Evolutionary conservation across 164 flowering plant species (phyloP).

Genomic region (Malania oleifera): DNA sequence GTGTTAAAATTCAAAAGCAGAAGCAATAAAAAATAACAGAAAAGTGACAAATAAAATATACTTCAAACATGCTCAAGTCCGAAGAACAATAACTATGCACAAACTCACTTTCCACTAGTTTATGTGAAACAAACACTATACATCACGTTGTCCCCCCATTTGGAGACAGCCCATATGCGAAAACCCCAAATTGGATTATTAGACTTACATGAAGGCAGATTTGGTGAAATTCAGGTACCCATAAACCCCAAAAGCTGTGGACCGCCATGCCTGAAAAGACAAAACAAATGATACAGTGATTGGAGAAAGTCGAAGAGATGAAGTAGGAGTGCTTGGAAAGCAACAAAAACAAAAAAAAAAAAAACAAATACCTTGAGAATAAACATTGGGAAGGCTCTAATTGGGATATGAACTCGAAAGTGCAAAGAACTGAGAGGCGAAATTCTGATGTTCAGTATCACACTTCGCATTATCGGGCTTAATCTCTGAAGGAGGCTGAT

Average conservation of each 20-base stretch:
- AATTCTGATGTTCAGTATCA: background rate
- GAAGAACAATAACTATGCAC: too few relatives aligned
- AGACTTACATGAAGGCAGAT: constrained; percentile 66
- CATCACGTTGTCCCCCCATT: background rate
- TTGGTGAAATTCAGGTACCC: constrained; percentile 88
- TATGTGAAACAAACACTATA: too few relatives aligned
- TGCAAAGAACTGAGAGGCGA: background rate
- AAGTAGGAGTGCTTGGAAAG: background rate
- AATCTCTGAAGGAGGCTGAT: background rate
- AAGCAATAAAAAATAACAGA: background rate
- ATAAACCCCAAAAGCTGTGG: constrained; percentile 65
- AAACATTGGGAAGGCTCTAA: constrained; percentile 40
- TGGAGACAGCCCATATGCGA: background rate
- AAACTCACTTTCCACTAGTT: too few relatives aligned
- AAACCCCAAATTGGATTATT: background rate
- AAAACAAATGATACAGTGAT: background rate
- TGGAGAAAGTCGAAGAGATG: background rate
- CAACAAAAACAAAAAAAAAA: background rate
- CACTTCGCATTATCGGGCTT: background rate
- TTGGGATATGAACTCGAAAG: constrained; percentile 19
- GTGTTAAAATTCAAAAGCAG: background rate
- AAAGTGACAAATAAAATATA: too few relatives aligned
- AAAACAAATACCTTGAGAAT: constrained; percentile 45
- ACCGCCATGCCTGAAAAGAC: constrained; percentile 66
- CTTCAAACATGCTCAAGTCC: too few relatives aligned